Conservation (phyloP, 441 rosid genomes). For the Pelargonium myrrhifolium region DNA sequence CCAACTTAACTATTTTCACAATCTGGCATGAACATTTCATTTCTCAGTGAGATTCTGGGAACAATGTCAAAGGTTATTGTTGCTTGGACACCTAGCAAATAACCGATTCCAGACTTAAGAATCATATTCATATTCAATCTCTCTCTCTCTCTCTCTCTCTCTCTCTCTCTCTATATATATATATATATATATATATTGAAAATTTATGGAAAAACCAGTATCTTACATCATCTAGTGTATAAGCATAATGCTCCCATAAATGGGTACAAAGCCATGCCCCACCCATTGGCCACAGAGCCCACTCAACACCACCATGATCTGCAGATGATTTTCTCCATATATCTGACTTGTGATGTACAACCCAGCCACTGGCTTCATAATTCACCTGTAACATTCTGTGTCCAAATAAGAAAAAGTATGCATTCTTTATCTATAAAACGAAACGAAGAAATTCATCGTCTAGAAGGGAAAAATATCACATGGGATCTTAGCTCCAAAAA, state of each 20-base stretch:
- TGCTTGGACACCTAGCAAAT: no score
- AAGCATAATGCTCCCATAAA: conserved; percentile 62
- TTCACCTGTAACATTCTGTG: conserved; percentile 40
- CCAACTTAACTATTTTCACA: no score
- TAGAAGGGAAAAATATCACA: not conserved
- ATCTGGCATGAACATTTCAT: no score
- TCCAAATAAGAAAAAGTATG: conserved; percentile 1
- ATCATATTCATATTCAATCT: no score
- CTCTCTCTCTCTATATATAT: no score
- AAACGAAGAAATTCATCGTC: not conserved
- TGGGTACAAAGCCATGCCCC: conserved; percentile 77
- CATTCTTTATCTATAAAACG: not conserved
- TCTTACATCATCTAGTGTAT: conserved; percentile 55
- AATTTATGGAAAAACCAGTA: not conserved
- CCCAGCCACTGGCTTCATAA: conserved; percentile 66
- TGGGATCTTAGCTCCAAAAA: not conserved
- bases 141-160: no score
- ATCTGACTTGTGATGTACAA: conserved; percentile 60
- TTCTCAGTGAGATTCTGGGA: no score
- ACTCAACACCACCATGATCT: conserved; percentile 50
- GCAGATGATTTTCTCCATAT: conserved; percentile 71
- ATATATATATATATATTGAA: no score
- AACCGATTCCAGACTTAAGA: no score
- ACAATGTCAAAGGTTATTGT: no score
- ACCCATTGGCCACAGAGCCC: conserved; percentile 81